Percentiles rank a stretch among this genome's conserved stretches.
phyloP scores from a whole-genome alignment of 2,329 filamentous ascomycete genomes.

The Epichloe elymi region DNA sequence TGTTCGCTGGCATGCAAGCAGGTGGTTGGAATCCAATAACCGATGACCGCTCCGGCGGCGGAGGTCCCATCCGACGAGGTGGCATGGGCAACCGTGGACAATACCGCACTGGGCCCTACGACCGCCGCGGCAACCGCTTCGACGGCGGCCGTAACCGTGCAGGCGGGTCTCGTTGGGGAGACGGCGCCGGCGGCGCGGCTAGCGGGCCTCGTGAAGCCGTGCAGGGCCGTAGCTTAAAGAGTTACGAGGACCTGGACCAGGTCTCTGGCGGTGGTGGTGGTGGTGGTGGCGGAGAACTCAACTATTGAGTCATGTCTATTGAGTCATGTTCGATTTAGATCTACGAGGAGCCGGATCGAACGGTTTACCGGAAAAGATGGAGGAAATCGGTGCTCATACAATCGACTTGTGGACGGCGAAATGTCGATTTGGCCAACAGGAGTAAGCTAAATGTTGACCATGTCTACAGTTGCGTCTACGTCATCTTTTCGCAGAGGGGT shows the following conservation, averaged over 20 bases:
- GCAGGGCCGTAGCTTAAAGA: slow-evolving; percentile 84
- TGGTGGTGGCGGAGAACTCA: slow-evolving; percentile 71
- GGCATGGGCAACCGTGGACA: slow-evolving; percentile 39
- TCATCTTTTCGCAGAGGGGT: not conserved
- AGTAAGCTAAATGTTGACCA: not conserved
- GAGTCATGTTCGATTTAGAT: not conserved
- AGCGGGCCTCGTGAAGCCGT: slow-evolving; percentile 84
- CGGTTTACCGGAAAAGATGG: not conserved
- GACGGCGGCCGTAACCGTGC: slow-evolving; percentile 38
- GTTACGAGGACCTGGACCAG: slow-evolving; percentile 94
- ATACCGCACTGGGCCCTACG: slow-evolving; percentile 59
- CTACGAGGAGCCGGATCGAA: not conserved
- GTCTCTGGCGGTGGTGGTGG: slow-evolving; percentile 58
- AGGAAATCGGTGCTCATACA: not conserved
- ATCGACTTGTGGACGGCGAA: not conserved
- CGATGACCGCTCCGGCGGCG: slow-evolving; percentile 43
- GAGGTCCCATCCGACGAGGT: slow-evolving; percentile 55
- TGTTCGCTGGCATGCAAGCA: slow-evolving; percentile 40
- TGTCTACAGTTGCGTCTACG: not conserved
- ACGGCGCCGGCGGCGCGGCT: slow-evolving; percentile 61
- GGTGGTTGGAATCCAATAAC: slow-evolving; percentile 37
- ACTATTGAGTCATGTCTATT: slow-evolving; percentile 65
- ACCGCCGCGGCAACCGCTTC: slow-evolving; percentile 48
- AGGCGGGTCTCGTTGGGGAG: slow-evolving; percentile 52
- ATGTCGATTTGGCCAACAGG: not conserved